Base-by-base conservation (phyloP, 306 rosid species). In the Luffa acutangula region DNA sequence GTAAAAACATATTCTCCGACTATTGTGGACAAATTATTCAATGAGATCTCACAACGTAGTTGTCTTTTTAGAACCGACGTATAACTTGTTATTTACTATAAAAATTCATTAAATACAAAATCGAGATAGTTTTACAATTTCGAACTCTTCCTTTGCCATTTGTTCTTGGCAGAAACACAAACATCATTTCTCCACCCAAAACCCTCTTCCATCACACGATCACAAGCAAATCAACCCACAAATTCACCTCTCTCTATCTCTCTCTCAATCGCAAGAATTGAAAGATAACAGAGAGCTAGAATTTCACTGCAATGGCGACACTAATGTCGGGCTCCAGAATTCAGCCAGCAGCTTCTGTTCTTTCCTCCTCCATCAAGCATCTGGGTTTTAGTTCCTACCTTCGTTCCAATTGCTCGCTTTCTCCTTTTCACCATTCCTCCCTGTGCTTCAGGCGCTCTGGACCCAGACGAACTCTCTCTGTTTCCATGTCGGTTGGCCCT, bases 401-500 rank as follows among this genome's bases (percentile, higher is more conserved):
- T 13, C 85, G 85, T 65, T 81, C 71, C 7, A 83, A 73, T 76
- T 78, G 54, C 77, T 81, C 52, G 80, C 82, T 82, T 34, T 82
- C 57, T 11, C 57, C 5, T 39, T 31, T 41, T 87, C 66, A 51
- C 82, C 59, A 67, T 17, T 79, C 57, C 33, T 13, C 67, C 15
- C 73, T 48, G 57, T 64, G 15, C 42, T 48, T 77, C 33, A 51
- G 80, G 43, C 78, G 77, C 56, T 52, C 64, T 17, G 77, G 54
- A 25, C 11, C 82, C 56, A 63, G 74, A 37, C 87, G 79, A 78
- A 11, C 80, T 56, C 86, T 88, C 45, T 80, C 84, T 36, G 85
- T 91, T 18, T 85, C 96, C 74, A 87, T 90, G 95, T 82, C 96
- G 31, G 79, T 88, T 78, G 49, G 3, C 48, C 92, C 95, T 53